Evolutionary conservation across 2,329 filamentous ascomycete species (phyloP).

Genomic region (Beauveria varroae): DNA sequence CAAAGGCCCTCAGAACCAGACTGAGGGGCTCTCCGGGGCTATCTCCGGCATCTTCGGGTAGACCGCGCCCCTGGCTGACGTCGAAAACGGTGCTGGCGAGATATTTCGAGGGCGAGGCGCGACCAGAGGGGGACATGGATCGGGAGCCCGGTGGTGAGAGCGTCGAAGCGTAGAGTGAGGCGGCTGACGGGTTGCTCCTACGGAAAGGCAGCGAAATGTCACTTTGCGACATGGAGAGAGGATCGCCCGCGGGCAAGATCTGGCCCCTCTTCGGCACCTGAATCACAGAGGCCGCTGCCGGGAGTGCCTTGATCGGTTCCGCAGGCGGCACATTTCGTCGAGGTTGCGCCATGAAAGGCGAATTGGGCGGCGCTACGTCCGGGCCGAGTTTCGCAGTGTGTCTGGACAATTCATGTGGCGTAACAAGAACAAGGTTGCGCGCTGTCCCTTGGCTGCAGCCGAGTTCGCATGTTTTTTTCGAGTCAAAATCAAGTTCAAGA

Average conservation of each 20-base stretch:
- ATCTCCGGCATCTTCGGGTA: slow-evolving; percentile 36
- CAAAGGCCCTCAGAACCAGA: slow-evolving; percentile 76
- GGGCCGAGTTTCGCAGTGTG: slow-evolving; percentile 10
- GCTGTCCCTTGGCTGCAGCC: slow-evolving; percentile 15
- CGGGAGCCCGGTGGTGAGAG: slow-evolving; percentile 61
- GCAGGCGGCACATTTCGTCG: slow-evolving; percentile 55
- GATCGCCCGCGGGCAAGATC: slow-evolving; percentile 43
- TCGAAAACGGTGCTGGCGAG: slow-evolving; percentile 53
- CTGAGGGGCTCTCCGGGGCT: slow-evolving; percentile 48
- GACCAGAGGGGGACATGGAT: slow-evolving; percentile 58
- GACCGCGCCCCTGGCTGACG: slow-evolving; percentile 33
- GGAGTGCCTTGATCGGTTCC: slow-evolving; percentile 63
- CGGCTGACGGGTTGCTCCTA: slow-evolving; percentile 47
- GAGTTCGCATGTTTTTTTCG: slow-evolving; percentile 23
- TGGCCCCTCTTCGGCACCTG: slow-evolving; percentile 56
- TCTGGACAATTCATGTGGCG: slow-evolving; percentile 11
- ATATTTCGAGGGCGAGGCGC: slow-evolving; percentile 48
- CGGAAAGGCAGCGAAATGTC: slow-evolving; percentile 48
- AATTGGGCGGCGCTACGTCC: slow-evolving; percentile 14
- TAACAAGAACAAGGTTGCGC: slow-evolving; percentile 16
- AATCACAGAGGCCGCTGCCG: slow-evolving; percentile 53
- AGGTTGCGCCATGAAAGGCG: slow-evolving; percentile 59
- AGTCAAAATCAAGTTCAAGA: neutral
- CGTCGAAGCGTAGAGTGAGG: slow-evolving; percentile 58
- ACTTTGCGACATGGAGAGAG: slow-evolving; percentile 39